Base-by-base conservation (phyloP, 2,329 filamentous ascomycete genomes). In the Phoma sp. region DNA sequence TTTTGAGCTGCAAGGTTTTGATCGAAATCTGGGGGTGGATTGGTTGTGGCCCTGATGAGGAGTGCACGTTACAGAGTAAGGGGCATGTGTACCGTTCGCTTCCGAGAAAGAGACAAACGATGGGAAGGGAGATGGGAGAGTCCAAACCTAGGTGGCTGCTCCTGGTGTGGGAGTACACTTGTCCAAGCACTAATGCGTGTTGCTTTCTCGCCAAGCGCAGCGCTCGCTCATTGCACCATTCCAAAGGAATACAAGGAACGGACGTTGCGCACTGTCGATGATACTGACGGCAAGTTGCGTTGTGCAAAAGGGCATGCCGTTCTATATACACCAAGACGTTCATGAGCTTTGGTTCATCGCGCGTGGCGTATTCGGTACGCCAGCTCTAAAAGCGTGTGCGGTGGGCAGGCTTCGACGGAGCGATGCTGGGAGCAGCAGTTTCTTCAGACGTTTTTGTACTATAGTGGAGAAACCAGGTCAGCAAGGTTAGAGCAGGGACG, bases 361-460 rank as follows among this genome's bases (percentile, higher is more conserved):
- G 18, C 10, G 26, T 21, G n/a, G 34, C 34, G 14, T 12, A 5
- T 12, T 6, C 17, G 11, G 14, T 29, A 21, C 7, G 11, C 7
- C 4, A 28, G 10, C 28, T 42, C 50, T 53, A 53, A 15, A 53
- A 53, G 38, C 50, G 50, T 38, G 50, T 53, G 11, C 50, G 50
- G 18, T 53, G 50, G 18, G 26, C 32, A 21, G 32, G 23, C 33
- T 53, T 47, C 15, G 50, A 23, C 9, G 39, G 20, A 15, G 38
- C 21, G 43, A n/a, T 20, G 47, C 32, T 48, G 25, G 43, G 42
- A 17, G 38, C 47, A 39, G 25, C 42, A 7, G 25, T 32, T 20
- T 55, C 47, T 45, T 63, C 61, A 45, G 48, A 25, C 26, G 51
- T 51, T 32, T 61, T 56, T 33, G 52, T 49, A 53, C 62, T 65